Evolutionary conservation across 148 eudicot species (phyloP), one percentile per base, ranked within the genome.

Genomic region (Spergularia marina): DNA sequence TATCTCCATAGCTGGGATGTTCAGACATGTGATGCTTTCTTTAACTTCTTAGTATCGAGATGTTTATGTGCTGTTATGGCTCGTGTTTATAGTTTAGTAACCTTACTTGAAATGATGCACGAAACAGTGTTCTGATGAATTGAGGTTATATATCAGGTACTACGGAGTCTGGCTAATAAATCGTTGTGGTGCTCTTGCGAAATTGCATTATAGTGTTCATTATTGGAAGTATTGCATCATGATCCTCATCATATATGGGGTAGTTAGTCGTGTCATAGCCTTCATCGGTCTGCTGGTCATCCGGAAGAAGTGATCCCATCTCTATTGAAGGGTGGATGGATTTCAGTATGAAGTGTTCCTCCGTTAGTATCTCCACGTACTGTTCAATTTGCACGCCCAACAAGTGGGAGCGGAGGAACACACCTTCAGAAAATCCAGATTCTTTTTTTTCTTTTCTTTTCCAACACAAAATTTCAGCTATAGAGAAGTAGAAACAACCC

Each of bases 151-250:
- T 44, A 64, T 41, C 89, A 89, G 92, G 84, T 89, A 87, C 71
- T 79, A 82, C 20, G 92, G 92, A 77, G 92, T 87, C 17, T 89
- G 92, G 92, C 81, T 89, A 10, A 87, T 89, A 53, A 89, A 87
- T 40, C 90, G 92, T 14, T 89, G 92, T 67, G 87, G 83, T 10
- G 75, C 63, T 58, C 89, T 89, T 54, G n/a, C 47, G n/a, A 65
- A 66, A 82, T 41, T 83, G 49, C 84, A 84, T 23, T 89, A 82
- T 52, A 71, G 73, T 76, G 74, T 89, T 56, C 82, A 81, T 34
- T 61, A 36, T 57, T 89, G 92, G 92, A 77, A 72, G 72, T 58
- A 13, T 11, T 84, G 86, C 77, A 36, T 85, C 67, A 39, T 74
- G 58, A 53, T 80, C 65, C 77, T 89, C 76, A 70, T 87, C 21